These are phyloP conservation scores for Penicillium sp. DNA, from an alignment of 2,329 filamentous ascomycete genomes.

Conservation along the genomic window DNA sequence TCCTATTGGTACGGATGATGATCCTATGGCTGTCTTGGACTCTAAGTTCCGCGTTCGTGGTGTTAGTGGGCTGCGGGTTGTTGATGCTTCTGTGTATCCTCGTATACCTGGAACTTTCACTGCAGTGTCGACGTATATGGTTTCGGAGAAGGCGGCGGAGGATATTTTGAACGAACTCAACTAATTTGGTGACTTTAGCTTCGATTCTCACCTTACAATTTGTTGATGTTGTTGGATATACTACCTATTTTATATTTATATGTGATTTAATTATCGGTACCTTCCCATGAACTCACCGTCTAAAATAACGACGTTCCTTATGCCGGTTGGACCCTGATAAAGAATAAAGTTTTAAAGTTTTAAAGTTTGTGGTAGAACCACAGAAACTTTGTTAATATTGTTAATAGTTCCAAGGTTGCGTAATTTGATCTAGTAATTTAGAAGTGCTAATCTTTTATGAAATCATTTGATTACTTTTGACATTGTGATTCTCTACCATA, in stretches of 20 bases:
- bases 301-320: not conserved
- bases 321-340: not conserved
- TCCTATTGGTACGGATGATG: conserved; percentile 55
- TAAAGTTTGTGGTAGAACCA: not conserved
- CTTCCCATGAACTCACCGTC: not conserved
- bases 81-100: conserved; percentile 62
- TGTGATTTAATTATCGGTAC: not conserved
- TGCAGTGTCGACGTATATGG: conserved; percentile 55
- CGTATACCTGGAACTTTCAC: conserved; percentile 57
- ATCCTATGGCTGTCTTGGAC: conserved; percentile 59
- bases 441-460: too few relatives aligned
- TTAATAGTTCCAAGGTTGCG: too few relatives aligned
- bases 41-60: conserved; percentile 58
- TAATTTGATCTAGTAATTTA: too few relatives aligned
- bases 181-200: not conserved
- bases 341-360: not conserved
- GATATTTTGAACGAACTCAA: conserved; percentile 41
- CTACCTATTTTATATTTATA: not conserved
- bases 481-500: too few relatives aligned
- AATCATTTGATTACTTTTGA: too few relatives aligned
- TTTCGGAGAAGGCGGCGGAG: conserved; percentile 63
- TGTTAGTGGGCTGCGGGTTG: conserved; percentile 57
- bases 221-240: not conserved
- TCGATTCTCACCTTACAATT: not conserved
- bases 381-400: too few relatives aligned